Evolutionary conservation across 2,329 filamentous ascomycete species (phyloP), one percentile per base, ranked within the genome.

Genomic region (Phyllosticta citribraziliensis): DNA sequence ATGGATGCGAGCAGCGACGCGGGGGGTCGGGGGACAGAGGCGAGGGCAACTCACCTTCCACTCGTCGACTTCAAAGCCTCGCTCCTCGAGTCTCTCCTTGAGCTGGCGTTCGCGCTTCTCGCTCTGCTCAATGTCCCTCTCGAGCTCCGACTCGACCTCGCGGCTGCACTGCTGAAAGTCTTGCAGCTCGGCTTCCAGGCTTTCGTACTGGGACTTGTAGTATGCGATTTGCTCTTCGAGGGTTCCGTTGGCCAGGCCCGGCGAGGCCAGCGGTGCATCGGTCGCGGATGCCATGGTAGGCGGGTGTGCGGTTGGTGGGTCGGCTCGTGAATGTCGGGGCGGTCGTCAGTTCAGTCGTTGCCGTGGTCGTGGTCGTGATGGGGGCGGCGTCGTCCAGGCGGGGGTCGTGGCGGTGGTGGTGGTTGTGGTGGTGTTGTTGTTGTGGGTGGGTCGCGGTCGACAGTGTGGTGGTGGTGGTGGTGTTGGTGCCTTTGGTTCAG

Each of bases 201-300:
- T 86, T 76, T 95, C 91, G 78, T 97, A 97, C 74, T 97, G 93
- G 59, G 85, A 78, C 80, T 99, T 99, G 84, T 97, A 99, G 83
- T 94, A 97, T 62, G 87, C 83, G 58, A 99, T 81, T 64, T 92
- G 88, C 70, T 94, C 89, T 70, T 91, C 87, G 66, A 77, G 66
- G 24, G 53, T 52, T 27, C 56, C 57, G 53, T 51, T 58, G 19
- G 57, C 58, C 50, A 40, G 11, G 33, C 33, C 33, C 11, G 33
- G 64, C 56, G 67, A 67, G 33, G 72, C 71, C 63, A 50, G 71
- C 70, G 14, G 70, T 67, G 51, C 65, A 64, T 69, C 67, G 64
- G 66, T 68, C 60, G 62, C 64, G 50, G 62, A 62, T 24, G 68
- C 66, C 70, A 73, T 74, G 64, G 64, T 61, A 67, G 65, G 62